Percentiles rank a stretch among this genome's conserved stretches.
These are phyloP conservation scores for Cyathus striatus DNA, from an alignment of 768 basidiomycete genomes.

Conservation along the genomic window DNA sequence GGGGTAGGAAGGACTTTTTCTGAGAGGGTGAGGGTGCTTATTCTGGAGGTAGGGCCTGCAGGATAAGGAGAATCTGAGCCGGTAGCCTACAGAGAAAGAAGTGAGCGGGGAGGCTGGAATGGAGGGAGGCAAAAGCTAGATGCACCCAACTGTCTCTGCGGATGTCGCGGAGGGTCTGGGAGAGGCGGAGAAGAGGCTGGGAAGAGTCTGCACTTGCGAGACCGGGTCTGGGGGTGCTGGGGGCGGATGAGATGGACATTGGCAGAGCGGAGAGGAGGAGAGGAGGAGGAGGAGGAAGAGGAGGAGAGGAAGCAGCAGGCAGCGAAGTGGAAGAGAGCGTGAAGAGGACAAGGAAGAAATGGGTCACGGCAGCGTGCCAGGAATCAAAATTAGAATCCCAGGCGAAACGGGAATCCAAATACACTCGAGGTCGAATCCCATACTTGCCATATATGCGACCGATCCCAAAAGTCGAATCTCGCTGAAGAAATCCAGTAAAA, in stretches of 20 bases:
- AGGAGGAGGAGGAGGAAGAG: constrained; percentile 9
- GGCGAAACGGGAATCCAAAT: too few species aligned
- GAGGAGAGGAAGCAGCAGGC: neutral
- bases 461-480: too few species aligned
- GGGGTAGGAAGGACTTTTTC: constrained; percentile 33
- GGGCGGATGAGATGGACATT: constrained; percentile 24
- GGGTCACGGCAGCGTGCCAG: too few species aligned
- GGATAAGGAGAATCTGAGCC: constrained; percentile 42
- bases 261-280: constrained; percentile 7
- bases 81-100: constrained; percentile 24
- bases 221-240: constrained; percentile 16
- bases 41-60: constrained; percentile 29
- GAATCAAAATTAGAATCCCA: too few species aligned
- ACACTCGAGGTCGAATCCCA: too few species aligned
- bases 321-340: neutral
- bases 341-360: too few species aligned
- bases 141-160: constrained; percentile 38
- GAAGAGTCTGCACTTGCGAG: constrained; percentile 25
- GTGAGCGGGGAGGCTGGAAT: neutral
- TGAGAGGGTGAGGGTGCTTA: constrained; percentile 38
- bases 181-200: constrained; percentile 22
- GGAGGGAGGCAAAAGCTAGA: neutral
- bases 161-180: constrained; percentile 29
- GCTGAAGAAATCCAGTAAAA: too few species aligned
- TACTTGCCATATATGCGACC: too few species aligned